Evolutionary conservation across 2,329 filamentous ascomycete genomes (phyloP).

Genomic region (Exophiala phaeomuriformis): DNA sequence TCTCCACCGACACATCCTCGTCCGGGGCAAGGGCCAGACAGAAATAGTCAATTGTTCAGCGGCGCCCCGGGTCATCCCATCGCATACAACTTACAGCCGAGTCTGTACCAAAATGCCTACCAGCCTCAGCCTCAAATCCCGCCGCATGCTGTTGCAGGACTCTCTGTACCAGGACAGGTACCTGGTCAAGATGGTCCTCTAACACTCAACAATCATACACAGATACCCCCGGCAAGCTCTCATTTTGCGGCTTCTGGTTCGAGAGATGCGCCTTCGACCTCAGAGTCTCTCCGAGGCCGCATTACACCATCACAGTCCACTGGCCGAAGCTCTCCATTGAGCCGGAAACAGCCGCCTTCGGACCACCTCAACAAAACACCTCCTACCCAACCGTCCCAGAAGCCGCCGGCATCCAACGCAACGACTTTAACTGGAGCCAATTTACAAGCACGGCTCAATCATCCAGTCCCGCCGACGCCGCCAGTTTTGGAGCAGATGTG

Average conservation of each 20-base stretch:
- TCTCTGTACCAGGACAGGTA: too few species aligned
- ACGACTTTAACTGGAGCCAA: slow-evolving; percentile 29
- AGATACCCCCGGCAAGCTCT: not conserved
- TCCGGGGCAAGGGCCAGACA: not conserved
- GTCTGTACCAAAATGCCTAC: too few species aligned
- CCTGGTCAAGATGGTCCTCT: too few species aligned
- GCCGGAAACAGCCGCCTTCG: slow-evolving; percentile 2
- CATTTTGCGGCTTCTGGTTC: slow-evolving; percentile 7
- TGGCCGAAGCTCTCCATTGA: slow-evolving; percentile 13
- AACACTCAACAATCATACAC: not conserved
- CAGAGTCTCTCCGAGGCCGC: slow-evolving; percentile 18
- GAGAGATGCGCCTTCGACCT: slow-evolving; percentile 12
- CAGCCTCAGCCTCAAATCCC: too few species aligned
- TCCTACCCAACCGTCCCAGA: slow-evolving; percentile 1
- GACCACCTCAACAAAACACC: not conserved
- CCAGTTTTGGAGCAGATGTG: slow-evolving; percentile 7
- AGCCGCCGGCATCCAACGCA: slow-evolving; percentile 7
- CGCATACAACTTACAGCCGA: too few species aligned
- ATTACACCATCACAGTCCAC: slow-evolving; percentile 9
- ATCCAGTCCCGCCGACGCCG: slow-evolving; percentile 30
- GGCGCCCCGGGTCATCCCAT: too few species aligned
- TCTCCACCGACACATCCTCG: slow-evolving; percentile 12
- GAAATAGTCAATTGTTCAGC: too few species aligned
- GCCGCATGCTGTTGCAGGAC: too few species aligned
- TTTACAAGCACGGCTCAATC: slow-evolving; percentile 30